Evolutionary conservation across 176 grass and related monocot species (phyloP).

Genomic region (Bonia amplexicaulis): DNA sequence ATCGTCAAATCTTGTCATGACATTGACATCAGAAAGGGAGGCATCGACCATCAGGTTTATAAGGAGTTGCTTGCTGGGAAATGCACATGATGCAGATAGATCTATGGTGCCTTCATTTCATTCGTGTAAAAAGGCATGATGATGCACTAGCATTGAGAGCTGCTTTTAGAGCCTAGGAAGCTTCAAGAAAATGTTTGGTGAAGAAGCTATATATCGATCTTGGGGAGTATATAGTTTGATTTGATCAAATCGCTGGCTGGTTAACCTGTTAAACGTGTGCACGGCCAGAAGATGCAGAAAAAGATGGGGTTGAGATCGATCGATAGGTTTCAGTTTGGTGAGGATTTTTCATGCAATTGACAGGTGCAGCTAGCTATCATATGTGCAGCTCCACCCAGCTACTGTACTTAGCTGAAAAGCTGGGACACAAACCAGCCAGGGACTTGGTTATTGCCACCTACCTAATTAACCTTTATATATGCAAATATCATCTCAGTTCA

Average conservation of each 20-base stretch:
- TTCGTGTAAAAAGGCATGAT: background rate
- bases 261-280: conserved; percentile 13
- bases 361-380: conserved; percentile 19
- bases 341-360: background rate
- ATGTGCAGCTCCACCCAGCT: background rate
- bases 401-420: background rate
- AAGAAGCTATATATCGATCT: background rate
- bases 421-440: background rate
- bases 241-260: background rate
- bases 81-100: background rate
- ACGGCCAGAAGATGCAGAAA: conserved; percentile 15
- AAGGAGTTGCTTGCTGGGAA: background rate
- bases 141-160: background rate
- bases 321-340: conserved; percentile 32
- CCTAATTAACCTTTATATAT: background rate
- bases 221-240: background rate
- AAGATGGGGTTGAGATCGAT: background rate
- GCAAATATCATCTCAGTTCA: background rate
- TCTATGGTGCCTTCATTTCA: background rate
- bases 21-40: conserved; percentile 4
- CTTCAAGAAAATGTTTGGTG: background rate
- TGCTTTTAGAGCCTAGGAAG: background rate
- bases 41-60: background rate
- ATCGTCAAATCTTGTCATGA: conserved; percentile 24
- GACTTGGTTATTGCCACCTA: background rate